Conservation (phyloP, 768 basidiomycete species). For the Suillus hirtellus region DNA sequence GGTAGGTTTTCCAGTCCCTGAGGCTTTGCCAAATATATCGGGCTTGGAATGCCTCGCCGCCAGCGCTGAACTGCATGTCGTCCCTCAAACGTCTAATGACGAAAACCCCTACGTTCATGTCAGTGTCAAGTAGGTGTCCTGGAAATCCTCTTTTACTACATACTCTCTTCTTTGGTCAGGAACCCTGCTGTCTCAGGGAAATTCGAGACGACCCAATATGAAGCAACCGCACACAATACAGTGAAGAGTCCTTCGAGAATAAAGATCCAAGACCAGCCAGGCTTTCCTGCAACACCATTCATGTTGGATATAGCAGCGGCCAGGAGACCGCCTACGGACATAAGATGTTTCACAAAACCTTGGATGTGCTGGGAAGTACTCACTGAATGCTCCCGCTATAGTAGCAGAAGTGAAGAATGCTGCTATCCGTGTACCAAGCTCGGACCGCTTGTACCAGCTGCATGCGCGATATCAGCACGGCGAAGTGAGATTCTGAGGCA, state of each 20-base stretch:
- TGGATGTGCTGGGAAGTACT: slow-evolving; percentile 16
- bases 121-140: neutral
- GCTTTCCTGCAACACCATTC: slow-evolving; percentile 63
- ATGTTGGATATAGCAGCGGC: slow-evolving; percentile 70
- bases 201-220: slow-evolving; percentile 76
- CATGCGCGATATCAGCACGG: neutral
- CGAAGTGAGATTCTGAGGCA: neutral
- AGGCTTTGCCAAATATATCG: slow-evolving; percentile 62
- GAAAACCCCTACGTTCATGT: slow-evolving; percentile 47
- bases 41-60: slow-evolving; percentile 52
- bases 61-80: slow-evolving; percentile 67
- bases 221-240: slow-evolving; percentile 53
- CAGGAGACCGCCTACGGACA: slow-evolving; percentile 55
- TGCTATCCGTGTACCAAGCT: slow-evolving; percentile 70
- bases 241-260: slow-evolving; percentile 76
- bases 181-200: slow-evolving; percentile 79
- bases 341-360: neutral
- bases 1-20: slow-evolving; percentile 72
- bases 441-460: slow-evolving; percentile 81
- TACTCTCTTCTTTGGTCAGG: slow-evolving; percentile 62
- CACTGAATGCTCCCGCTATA: slow-evolving; percentile 74
- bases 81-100: slow-evolving; percentile 64
- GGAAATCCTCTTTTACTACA: slow-evolving; percentile 17
- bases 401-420: slow-evolving; percentile 83
- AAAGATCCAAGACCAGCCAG: slow-evolving; percentile 74